Base-by-base conservation (phyloP, 129 eudicot genomes). In the Helianthus annuus region DNA sequence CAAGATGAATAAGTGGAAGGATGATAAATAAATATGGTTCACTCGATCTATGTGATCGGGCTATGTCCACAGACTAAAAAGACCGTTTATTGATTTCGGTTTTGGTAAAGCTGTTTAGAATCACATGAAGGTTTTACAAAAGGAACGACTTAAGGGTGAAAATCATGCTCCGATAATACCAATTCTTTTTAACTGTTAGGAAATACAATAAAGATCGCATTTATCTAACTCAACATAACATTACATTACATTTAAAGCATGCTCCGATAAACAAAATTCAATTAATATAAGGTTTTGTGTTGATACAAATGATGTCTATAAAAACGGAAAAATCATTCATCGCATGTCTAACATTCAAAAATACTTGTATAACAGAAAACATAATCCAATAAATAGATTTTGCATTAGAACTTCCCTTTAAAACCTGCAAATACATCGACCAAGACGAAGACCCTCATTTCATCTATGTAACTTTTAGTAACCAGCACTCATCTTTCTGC, bases 291-390 rank as follows among this genome's bases (percentile, higher is more conserved):
- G 4, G 22, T 51, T 51, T 51, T 4, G 22, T 11, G 11, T 42
- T 42, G 46, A 42, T 42, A 42, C 46, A 42, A 42, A 10, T 42
- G 46, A 40, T 9, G 46, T 42, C 46, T 7, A 42, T 5, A 42
- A 9, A 42, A 42, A 42, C 46, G 1, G 10, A 42, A 42, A 42
- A 42, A 6, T 9, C 8, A 9, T 6, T 42, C 10, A 42, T 9
- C 8, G 46, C 1, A 7, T 6, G 42, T 38, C 22, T 27, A 10
- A 29, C 40, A 59, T 10, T 12, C 44, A 59, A 27, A 59, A 58
- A 58, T 58, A n/a, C 72, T 53, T 22, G 56, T 42, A 9, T 65
- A 48, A 72, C 61, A 66, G 52, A 76, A 56, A 44, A 12, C 27
- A 12, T 46, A 61, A 27, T 10, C 13, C 7, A 7, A 58, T 10